A percentile compares a stretch with the other conserved stretches of the same genome.
These are phyloP conservation scores for Coemansia guatemalensis DNA, from an alignment of 192 early-diverging fungal genomes.

Conservation along the genomic window DNA sequence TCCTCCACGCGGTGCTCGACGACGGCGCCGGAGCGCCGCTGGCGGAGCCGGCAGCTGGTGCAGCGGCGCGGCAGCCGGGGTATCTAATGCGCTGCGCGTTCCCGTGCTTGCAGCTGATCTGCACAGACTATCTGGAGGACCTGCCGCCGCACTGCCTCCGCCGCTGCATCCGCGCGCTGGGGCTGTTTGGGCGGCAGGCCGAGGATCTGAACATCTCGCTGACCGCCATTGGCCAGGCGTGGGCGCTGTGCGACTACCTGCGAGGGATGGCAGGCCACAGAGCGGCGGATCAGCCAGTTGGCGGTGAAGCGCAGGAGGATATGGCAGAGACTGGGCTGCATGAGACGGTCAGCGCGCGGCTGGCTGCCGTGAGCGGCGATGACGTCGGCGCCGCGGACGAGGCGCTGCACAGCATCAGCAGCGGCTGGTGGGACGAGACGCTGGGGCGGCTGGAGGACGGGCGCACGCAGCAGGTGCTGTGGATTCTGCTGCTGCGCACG, in stretches of 20 bases:
- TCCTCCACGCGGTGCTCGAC: conserved; percentile 57
- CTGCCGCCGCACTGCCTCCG: conserved; percentile 72
- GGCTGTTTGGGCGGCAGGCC: conserved; percentile 74
- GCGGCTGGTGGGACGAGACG: conserved; percentile 27
- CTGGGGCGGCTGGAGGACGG: conserved; percentile 5
- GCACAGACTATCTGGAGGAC: conserved; percentile 88
- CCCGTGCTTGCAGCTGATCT: conserved; percentile 90
- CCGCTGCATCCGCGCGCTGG: conserved; percentile 79
- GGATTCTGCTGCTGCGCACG: conserved; percentile 86
- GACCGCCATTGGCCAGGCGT: conserved; percentile 87
- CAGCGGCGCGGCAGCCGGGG: conserved; percentile 28
- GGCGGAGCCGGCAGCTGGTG: conserved; percentile 34
- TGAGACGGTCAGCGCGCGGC: conserved; percentile 6
- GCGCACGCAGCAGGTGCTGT: conserved; percentile 61
- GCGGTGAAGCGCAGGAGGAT: neutral
- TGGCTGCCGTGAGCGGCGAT: conserved; percentile 9
- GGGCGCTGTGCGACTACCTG: conserved; percentile 91
- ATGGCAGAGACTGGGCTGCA: neutral
- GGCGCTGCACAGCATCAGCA: conserved; percentile 5
- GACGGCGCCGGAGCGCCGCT: neutral
- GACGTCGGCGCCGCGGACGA: neutral
- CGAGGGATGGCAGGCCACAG: conserved; percentile 38
- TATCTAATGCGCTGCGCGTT: conserved; percentile 79
- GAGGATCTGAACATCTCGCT: conserved; percentile 95
- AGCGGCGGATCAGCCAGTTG: neutral